Evolutionary conservation across 1,284 basidiomycete genomes (phyloP), one percentile per base, ranked within the genome.

Genomic region (Apiotrichum gracile): DNA sequence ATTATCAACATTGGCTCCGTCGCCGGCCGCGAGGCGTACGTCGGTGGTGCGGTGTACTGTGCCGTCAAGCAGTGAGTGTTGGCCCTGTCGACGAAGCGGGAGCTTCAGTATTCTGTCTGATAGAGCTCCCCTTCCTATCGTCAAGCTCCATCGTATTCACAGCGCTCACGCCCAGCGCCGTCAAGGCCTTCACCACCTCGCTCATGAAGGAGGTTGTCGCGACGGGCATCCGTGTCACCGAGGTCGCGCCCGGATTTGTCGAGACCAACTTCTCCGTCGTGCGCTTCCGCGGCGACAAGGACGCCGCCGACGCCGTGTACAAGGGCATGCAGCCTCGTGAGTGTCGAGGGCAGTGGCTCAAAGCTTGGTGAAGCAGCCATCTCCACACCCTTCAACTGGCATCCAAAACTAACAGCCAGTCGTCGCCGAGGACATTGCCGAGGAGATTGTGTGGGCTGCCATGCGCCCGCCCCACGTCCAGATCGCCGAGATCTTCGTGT

Each of bases 401-500:
- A 7, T 5, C 33, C 9, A 10, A n/a, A 16, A 17, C 55, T 58
- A 25, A 58, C 40, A 61, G 49, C 53, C 66, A 87, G 86, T 91
- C 67, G 81, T 82, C 3, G 85, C 85, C 8, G 79, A 84, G 58
- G 88, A 92, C 68, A 85, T 92, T 52, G 92, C 92, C 2, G 91
- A 97, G 73, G 92, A 97, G 73, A 92, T 97, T 67, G 89, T 94
- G 16, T 97, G 91, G 91, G 85, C 85, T 19, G 91, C 93, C 19
- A 81, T 86, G 14, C 85, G 92, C 29, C 89, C 89, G 21, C 79
- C 86, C 26, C 89, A 91, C 66, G 87, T 92, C 47, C 89, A 92
- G 68, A 79, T 92, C 44, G 90, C 88, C 2, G 85, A 90, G 68
- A 75, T 87, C 16, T 83, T 54, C 55, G 57, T 63, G 24, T 52